Conservation (phyloP, 306 rosid genomes). For the Pachyrhizus erosus region DNA sequence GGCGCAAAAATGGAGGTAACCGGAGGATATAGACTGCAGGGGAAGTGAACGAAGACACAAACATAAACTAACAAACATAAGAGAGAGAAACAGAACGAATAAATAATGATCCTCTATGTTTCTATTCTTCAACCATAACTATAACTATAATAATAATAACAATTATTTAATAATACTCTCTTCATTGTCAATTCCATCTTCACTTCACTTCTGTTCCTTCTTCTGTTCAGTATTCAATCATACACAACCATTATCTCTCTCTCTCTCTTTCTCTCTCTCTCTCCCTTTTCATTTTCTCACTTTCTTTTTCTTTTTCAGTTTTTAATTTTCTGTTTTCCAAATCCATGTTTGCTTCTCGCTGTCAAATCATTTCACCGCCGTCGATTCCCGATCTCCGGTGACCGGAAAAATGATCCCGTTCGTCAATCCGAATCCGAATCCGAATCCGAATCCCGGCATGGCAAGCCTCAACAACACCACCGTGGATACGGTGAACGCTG, state of each 20-base stretch:
- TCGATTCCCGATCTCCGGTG: constrained; percentile 31
- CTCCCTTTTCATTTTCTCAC: not conserved
- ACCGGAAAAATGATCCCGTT: constrained; percentile 31
- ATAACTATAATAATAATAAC: not conserved
- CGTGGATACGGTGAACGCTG: constrained; percentile 88
- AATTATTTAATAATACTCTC: constrained; percentile 16
- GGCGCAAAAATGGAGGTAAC: constrained; percentile 54
- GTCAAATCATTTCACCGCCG: constrained; percentile 11
- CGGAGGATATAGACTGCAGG: constrained; percentile 53
- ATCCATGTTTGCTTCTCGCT: constrained; percentile 60
- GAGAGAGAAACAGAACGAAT: not conserved
- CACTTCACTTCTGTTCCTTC: not conserved
- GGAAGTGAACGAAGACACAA: constrained; percentile 33
- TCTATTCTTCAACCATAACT: not conserved
- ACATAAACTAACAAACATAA: not conserved
- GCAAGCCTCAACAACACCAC: constrained; percentile 71
- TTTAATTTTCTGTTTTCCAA: not conserved
- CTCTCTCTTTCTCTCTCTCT: constrained; percentile 3
- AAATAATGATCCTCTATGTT: not conserved
- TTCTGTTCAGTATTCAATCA: constrained; percentile 1
- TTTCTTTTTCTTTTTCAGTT: constrained; percentile 3
- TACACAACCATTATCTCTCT: not conserved
- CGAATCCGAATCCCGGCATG: constrained; percentile 49
- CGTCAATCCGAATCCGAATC: not conserved
- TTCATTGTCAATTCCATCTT: constrained; percentile 21